Percentiles rank a stretch among this genome's conserved stretches.
Conservation (phyloP, 2,329 filamentous ascomycete species). For the Hypoxylon sp. region DNA sequence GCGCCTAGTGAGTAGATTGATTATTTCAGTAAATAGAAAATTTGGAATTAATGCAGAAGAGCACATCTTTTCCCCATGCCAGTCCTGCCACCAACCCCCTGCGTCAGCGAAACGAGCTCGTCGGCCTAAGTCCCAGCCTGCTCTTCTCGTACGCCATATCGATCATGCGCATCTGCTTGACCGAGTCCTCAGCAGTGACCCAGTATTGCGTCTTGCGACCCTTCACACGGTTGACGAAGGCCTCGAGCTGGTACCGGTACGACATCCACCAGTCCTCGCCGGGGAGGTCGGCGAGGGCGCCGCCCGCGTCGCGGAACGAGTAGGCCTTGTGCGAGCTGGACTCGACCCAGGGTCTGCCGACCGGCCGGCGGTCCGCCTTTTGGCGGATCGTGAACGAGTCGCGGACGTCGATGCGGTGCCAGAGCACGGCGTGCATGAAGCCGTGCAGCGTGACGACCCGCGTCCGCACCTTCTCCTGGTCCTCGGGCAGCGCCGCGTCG, state of each 20-base stretch:
- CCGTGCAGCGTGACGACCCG: conserved; percentile 44
- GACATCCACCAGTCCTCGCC: conserved; percentile 52
- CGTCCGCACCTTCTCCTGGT: conserved; percentile 19
- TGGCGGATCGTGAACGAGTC: conserved; percentile 47
- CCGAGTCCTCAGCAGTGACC: conserved; percentile 52
- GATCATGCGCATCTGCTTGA: conserved; percentile 55
- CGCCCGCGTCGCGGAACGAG: conserved; percentile 46
- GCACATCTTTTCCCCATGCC: too few relatives aligned
- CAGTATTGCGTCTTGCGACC: conserved; percentile 50
- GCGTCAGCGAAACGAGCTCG: too few relatives aligned
- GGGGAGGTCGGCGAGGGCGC: conserved; percentile 37
- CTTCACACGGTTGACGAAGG: conserved; percentile 56
- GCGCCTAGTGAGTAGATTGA: too few relatives aligned
- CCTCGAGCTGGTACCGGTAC: conserved; percentile 57
- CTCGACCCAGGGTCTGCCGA: background rate
- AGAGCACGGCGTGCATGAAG: conserved; percentile 40
- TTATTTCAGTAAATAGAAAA: too few relatives aligned
- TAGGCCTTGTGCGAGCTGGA: conserved; percentile 46
- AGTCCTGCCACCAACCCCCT: too few relatives aligned
- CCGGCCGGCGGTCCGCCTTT: conserved; percentile 20
- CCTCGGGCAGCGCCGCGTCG: background rate
- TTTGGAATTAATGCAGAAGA: too few relatives aligned
- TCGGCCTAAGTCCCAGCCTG: conserved; percentile 41
- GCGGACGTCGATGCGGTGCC: conserved; percentile 50
- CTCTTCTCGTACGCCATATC: conserved; percentile 56